These are phyloP conservation scores for Xylaria polymorpha DNA, from an alignment of 2,329 filamentous ascomycete genomes.

Conservation along the genomic window DNA sequence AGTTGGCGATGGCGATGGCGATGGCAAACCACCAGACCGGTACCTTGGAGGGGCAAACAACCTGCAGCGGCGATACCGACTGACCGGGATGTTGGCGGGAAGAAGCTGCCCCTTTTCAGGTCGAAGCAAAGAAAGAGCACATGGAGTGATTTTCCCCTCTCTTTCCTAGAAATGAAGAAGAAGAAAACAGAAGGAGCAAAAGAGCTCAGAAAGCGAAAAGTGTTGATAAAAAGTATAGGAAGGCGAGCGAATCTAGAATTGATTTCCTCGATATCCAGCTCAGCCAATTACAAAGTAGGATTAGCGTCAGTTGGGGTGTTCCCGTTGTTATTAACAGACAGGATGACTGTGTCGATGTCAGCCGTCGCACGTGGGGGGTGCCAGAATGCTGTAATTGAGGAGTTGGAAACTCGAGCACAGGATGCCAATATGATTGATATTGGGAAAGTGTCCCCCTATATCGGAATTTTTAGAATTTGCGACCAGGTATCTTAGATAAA, in stretches of 20 bases:
- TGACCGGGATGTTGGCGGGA: conserved; percentile 1
- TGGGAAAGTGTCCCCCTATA: not conserved
- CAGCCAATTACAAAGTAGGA: not conserved
- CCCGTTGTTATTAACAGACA: not conserved
- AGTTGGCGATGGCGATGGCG: no score
- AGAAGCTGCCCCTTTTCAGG: not conserved
- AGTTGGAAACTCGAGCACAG: not conserved
- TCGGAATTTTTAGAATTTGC: conserved; percentile 9
- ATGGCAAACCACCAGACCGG: conserved; percentile 12
- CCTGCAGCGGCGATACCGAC: conserved; percentile 27
- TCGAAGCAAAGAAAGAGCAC: not conserved
- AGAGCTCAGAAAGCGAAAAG: not conserved
- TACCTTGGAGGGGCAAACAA: conserved; percentile 13
- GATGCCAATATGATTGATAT: not conserved
- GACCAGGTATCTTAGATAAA: conserved; percentile 9
- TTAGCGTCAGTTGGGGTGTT: not conserved
- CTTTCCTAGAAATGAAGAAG: not conserved
- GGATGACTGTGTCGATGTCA: conserved; percentile 16
- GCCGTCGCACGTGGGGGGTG: conserved; percentile 2
- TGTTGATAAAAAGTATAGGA: not conserved
- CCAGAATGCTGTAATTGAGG: not conserved
- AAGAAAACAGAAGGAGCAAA: not conserved
- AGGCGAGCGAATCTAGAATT: conserved; percentile 8
- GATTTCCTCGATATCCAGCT: conserved; percentile 2
- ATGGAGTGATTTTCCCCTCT: not conserved